Evolutionary conservation across 306 rosid genomes (phyloP).

Genomic region (Casuarina equisetifolia): DNA sequence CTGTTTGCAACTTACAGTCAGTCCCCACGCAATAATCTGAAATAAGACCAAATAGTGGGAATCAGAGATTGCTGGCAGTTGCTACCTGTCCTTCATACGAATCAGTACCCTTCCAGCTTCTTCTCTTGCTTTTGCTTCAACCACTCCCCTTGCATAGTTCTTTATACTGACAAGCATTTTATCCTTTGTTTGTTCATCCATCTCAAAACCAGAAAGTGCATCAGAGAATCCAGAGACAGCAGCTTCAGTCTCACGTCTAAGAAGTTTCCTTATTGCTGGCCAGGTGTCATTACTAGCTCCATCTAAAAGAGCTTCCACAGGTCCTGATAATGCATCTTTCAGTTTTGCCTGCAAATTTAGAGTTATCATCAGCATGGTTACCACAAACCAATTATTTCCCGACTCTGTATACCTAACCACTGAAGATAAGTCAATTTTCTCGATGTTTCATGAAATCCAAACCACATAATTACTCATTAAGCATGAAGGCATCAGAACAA

Average conservation of each 20-base stretch:
- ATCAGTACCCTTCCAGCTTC: constrained; percentile 93
- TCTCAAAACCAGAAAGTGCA: constrained; percentile 74
- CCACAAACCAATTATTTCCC: constrained; percentile 17
- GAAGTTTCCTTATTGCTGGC: constrained; percentile 80
- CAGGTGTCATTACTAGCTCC: constrained; percentile 89
- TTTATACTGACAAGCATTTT: constrained; percentile 51
- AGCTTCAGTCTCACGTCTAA: constrained; percentile 67
- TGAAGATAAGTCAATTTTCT: constrained; percentile 9
- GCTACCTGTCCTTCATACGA: constrained; percentile 94
- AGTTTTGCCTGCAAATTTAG: constrained; percentile 66
- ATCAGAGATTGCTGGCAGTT: constrained; percentile 26
- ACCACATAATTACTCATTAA: constrained; percentile 13
- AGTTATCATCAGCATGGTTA: constrained; percentile 36
- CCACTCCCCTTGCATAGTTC: constrained; percentile 70
- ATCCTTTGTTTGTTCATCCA: constrained; percentile 60
- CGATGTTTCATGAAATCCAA: neutral
- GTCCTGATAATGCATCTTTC: constrained; percentile 73
- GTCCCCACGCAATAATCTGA: constrained; percentile 18
- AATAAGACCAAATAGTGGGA: constrained; percentile 1
- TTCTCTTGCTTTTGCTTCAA: constrained; percentile 87
- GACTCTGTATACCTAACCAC: constrained; percentile 16
- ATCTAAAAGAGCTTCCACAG: constrained; percentile 87
- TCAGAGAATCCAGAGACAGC: constrained; percentile 66
- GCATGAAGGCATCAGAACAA: constrained; percentile 2
- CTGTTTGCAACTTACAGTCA: constrained; percentile 52